A percentile compares a stretch with the other conserved stretches of the same genome.
Conservation (phyloP, 2,329 filamentous ascomycete genomes). For the Hawksworthiomyces lignivorus region DNA sequence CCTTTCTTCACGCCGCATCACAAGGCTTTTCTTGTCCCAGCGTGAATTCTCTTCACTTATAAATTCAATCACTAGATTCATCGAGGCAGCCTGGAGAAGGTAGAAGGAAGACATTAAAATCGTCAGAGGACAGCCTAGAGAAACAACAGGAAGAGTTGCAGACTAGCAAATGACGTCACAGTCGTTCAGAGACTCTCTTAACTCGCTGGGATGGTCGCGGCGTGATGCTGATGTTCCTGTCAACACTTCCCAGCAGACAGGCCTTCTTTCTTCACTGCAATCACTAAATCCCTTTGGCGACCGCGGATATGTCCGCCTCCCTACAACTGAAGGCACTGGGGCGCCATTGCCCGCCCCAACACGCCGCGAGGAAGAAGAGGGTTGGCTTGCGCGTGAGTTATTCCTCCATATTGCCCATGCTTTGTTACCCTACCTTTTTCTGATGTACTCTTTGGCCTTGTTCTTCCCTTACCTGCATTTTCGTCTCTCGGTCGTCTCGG, state of each 20-base stretch:
- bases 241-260: constrained; percentile 62
- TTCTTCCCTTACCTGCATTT: background rate
- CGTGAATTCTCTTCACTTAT: too few relatives aligned
- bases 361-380: constrained; percentile 88
- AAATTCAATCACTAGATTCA: too few relatives aligned
- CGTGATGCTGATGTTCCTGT: constrained; percentile 70
- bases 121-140: too few relatives aligned
- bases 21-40: too few relatives aligned
- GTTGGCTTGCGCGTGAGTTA: constrained; percentile 86
- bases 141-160: too few relatives aligned
- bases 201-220: constrained; percentile 88
- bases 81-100: too few relatives aligned
- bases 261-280: constrained; percentile 72
- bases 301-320: constrained; percentile 82
- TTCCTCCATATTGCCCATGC: too few relatives aligned
- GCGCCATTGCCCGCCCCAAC: constrained; percentile 78
- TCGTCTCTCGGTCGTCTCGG: background rate
- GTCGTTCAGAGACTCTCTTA: constrained; percentile 90
- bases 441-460: background rate
- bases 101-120: too few relatives aligned
- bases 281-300: constrained; percentile 82
- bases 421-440: constrained; percentile 19
- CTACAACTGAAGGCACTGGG: constrained; percentile 72
- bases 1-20: too few relatives aligned
- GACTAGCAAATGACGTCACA: constrained; percentile 74